Conservation (phyloP, 192 early-diverging fungal species). For the Coemansia sp. region DNA sequence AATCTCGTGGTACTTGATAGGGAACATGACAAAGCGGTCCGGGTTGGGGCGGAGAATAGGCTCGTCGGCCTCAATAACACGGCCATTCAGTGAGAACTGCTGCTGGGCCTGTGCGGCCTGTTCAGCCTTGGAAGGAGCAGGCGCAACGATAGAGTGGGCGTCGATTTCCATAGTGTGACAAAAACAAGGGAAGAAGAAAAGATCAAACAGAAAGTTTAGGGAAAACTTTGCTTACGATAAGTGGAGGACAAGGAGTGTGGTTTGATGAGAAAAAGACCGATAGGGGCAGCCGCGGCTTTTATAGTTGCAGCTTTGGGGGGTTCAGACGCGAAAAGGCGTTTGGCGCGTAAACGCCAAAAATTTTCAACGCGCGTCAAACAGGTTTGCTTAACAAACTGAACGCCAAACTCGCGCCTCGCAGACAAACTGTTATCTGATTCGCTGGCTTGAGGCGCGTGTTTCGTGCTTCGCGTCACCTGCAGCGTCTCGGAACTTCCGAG, state of each 20-base stretch:
- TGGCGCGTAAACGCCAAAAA: constrained; percentile 17
- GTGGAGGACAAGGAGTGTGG: not conserved
- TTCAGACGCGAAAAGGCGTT: constrained; percentile 12
- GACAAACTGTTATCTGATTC: not conserved
- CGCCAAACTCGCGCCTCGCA: constrained; percentile 12
- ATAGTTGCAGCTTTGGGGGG: not conserved
- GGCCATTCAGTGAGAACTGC: constrained; percentile 40
- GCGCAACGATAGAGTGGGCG: constrained; percentile 7
- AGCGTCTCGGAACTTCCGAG: not conserved
- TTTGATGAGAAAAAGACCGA: constrained; percentile 2
- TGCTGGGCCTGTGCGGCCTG: constrained; percentile 32
- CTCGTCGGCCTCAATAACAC: constrained; percentile 50
- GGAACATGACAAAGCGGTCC: constrained; percentile 87
- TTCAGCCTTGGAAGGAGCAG: constrained; percentile 26
- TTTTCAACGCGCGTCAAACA: not conserved
- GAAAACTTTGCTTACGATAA: constrained; percentile 7
- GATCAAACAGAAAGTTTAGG: not conserved
- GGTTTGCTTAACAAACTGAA: not conserved
- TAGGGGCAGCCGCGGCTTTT: constrained; percentile 7
- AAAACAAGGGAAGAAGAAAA: not conserved
- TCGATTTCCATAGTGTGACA: constrained; percentile 29
- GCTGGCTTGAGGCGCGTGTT: constrained; percentile 1
- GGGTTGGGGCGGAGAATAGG: constrained; percentile 69
- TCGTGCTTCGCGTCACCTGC: not conserved
- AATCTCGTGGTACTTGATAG: constrained; percentile 92